Percentiles rank a stretch among this genome's conserved stretches.
Evolutionary conservation across 1,284 basidiomycete species (phyloP).

Genomic region (Ceratobasidium theobromae): DNA sequence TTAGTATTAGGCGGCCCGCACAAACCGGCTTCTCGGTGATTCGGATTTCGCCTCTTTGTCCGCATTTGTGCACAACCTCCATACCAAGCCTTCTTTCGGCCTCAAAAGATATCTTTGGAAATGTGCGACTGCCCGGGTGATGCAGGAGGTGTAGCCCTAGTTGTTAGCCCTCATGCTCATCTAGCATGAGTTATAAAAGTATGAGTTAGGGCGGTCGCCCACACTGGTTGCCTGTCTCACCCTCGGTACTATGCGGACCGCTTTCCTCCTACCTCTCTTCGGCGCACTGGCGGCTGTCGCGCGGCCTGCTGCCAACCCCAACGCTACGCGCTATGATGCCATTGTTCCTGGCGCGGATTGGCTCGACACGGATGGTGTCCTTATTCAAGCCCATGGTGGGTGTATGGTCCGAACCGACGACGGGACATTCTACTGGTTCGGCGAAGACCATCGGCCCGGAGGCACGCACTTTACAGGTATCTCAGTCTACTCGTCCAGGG

Average conservation of each 20-base stretch:
- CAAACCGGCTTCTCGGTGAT: constrained; percentile 27
- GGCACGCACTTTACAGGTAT: constrained; percentile 32
- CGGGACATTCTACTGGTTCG: constrained; percentile 38
- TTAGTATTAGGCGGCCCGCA: constrained; percentile 15
- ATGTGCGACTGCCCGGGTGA: neutral
- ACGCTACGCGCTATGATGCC: constrained; percentile 21
- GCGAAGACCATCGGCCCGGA: constrained; percentile 29
- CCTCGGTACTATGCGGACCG: neutral
- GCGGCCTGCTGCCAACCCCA: neutral
- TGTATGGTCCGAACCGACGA: constrained; percentile 35
- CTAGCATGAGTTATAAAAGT: no score
- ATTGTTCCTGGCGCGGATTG: constrained; percentile 39
- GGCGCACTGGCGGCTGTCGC: neutral
- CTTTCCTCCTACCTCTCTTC: neutral
- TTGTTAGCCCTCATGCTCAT: no score
- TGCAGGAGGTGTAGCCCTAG: no score
- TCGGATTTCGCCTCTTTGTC: neutral
- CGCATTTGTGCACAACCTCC: neutral
- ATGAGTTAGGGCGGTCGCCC: neutral
- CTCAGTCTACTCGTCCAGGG: constrained; percentile 37
- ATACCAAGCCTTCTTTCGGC: neutral
- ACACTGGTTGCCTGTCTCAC: no score
- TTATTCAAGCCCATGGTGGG: constrained; percentile 38
- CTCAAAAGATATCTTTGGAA: constrained; percentile 6
- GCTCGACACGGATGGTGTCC: constrained; percentile 38